Evolutionary conservation across 306 rosid genomes (phyloP).

Genomic region (Pyrus betulifolia): DNA sequence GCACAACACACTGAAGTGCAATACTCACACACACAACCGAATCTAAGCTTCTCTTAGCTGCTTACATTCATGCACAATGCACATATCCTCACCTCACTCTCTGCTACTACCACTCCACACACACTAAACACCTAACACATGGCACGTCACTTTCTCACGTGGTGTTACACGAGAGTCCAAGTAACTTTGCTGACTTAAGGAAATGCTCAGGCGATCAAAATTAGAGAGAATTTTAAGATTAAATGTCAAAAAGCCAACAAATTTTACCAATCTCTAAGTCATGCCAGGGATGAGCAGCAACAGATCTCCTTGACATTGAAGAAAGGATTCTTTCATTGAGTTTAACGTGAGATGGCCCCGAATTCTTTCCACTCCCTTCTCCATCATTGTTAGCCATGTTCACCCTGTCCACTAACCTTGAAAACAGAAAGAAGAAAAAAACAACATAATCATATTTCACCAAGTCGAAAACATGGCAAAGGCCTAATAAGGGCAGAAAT

Average conservation of each 20-base stretch:
- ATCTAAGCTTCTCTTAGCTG: not conserved
- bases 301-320: conserved; percentile 71
- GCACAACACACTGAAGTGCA: not conserved
- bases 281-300: conserved; percentile 99
- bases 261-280: conserved; percentile 81
- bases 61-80: too few relatives aligned
- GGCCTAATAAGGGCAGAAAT: not conserved
- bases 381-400: conserved; percentile 51
- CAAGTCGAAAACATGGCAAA: not conserved
- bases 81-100: too few relatives aligned
- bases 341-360: conserved; percentile 22
- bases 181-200: not conserved
- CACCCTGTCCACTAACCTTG: conserved; percentile 19
- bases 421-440: not conserved
- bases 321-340: conserved; percentile 90
- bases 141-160: not conserved
- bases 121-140: not conserved
- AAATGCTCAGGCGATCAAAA: not conserved
- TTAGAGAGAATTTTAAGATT: not conserved
- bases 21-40: not conserved
- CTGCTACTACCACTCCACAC: too few relatives aligned
- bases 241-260: not conserved
- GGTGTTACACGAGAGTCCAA: not conserved
- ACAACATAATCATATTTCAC: not conserved
- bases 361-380: conserved; percentile 33